Evolutionary conservation across 2,329 filamentous ascomycete genomes (phyloP).

Genomic region (Didymella arachidicola): DNA sequence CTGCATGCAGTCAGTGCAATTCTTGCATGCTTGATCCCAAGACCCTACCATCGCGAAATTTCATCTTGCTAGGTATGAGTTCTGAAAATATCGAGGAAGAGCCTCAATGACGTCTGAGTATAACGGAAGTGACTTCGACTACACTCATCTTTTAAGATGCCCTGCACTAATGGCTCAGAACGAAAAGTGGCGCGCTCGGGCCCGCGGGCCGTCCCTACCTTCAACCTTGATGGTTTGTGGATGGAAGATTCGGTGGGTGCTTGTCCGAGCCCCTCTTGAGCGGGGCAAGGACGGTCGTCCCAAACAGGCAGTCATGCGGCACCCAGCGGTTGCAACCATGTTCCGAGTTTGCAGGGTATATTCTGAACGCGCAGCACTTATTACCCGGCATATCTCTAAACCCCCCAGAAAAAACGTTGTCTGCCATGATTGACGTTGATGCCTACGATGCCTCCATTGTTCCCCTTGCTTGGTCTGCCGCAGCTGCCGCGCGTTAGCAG

Average conservation of each 20-base stretch:
- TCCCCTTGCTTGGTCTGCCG: slow-evolving; percentile 8
- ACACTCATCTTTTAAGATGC: slow-evolving; percentile 14
- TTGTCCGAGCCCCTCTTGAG: slow-evolving; percentile 28
- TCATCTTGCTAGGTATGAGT: slow-evolving; percentile 54
- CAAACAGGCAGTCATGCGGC: slow-evolving; percentile 8
- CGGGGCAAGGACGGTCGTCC: slow-evolving; percentile 12
- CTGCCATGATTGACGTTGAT: not conserved
- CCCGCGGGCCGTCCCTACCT: slow-evolving; percentile 30
- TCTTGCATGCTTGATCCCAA: not conserved
- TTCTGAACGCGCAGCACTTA: not conserved
- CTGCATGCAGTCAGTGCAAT: slow-evolving; percentile 36
- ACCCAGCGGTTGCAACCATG: not conserved
- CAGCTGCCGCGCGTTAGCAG: slow-evolving; percentile 6
- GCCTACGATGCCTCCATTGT: slow-evolving; percentile 1
- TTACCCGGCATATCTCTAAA: not conserved
- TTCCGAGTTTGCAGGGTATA: not conserved
- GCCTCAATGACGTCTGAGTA: slow-evolving; percentile 14
- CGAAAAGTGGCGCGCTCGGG: slow-evolving; percentile 22
- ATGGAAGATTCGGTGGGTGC: slow-evolving; percentile 34
- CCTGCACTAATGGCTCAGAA: not conserved
- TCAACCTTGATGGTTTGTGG: slow-evolving; percentile 25
- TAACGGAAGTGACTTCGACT: not conserved
- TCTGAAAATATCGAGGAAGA: not conserved
- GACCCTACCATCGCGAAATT: slow-evolving; percentile 64
- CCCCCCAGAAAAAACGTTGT: not conserved